Base-by-base conservation (phyloP, 768 basidiomycete species). In the Auricularia auricula-judae region DNA sequence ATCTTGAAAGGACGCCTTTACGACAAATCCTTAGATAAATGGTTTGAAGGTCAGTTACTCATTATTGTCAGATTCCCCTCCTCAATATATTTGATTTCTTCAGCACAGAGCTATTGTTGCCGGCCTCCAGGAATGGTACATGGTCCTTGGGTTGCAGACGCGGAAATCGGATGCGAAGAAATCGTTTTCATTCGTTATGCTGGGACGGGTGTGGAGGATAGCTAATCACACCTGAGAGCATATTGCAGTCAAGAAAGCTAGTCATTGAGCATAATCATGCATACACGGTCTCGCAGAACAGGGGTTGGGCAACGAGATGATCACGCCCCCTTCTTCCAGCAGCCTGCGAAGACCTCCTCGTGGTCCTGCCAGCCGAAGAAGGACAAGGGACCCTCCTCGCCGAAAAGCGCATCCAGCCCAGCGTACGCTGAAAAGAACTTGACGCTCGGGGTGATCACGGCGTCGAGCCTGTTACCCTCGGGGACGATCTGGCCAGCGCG, bases 91-190 rank as follows among this genome's bases (percentile, higher is more conserved):
- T 51, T 18, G 4, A 5, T 21, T 51, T 18, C 33, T 43, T 14
- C 21, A 63, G 63, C 44, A 33, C 14, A 54, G 16, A 1, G 54
- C 47, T 63, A 53, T 34, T 63, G 63, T 34, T 63, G 47, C 16
- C 1, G 63, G 29, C 39, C 51, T 35, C 63, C 63, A 1, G 47
- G 63, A 44, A 63, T 63, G 63, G 47, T 63, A 18, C 63, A 63
- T 23, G 62, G 62, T 10, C 62, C 62, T 10, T 62, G 47, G 35
- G 35, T 33, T 18, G 39, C 63, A 29, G 63, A 63, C 34, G 47
- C 44, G 16, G 51, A 51, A 34, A 29, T 12, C 4, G 63, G 63
- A 23, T 63, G 63, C 53, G 63, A 63, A 39, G 63, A 63, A 29
- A 63, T 63, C 11, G 63, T 54, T 0, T 63, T 53, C 35, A 63